Conservation (phyloP, 139 green algal species). For the Closterium sp. region DNA sequence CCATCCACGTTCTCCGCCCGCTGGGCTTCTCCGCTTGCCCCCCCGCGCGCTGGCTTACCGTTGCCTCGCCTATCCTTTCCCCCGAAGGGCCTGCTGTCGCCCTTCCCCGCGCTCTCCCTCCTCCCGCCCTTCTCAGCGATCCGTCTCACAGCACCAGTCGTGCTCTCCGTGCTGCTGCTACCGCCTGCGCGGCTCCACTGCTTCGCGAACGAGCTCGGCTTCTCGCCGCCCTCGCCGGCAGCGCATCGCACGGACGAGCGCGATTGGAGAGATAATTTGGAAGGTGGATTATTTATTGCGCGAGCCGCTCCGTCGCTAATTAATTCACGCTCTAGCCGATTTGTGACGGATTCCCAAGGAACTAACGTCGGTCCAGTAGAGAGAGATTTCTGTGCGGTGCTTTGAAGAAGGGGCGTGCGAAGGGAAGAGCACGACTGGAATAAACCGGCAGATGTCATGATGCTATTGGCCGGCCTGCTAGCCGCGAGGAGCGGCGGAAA, state of each 20-base stretch:
- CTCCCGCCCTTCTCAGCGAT: neutral
- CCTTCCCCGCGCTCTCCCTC: too few species aligned
- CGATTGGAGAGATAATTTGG: neutral
- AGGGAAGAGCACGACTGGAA: neutral
- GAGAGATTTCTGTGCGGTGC: neutral
- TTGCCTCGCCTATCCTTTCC: neutral
- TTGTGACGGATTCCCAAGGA: neutral
- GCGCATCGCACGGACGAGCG: neutral
- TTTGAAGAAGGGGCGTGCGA: neutral
- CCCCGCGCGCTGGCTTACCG: neutral
- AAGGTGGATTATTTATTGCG: neutral
- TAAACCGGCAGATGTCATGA: neutral
- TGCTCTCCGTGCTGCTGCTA: neutral
- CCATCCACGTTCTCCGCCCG: neutral
- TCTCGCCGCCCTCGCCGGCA: neutral
- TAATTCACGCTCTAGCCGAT: neutral
- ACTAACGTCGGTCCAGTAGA: neutral
- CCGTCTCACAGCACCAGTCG: neutral
- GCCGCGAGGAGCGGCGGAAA: neutral
- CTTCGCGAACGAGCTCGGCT: neutral
- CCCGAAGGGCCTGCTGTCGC: neutral
- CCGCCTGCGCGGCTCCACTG: neutral
- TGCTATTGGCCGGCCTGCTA: too few species aligned
- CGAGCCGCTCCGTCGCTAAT: neutral
- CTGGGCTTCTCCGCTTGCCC: neutral